Base-by-base conservation (phyloP, 129 eudicot species). In the Silybum marianum region DNA sequence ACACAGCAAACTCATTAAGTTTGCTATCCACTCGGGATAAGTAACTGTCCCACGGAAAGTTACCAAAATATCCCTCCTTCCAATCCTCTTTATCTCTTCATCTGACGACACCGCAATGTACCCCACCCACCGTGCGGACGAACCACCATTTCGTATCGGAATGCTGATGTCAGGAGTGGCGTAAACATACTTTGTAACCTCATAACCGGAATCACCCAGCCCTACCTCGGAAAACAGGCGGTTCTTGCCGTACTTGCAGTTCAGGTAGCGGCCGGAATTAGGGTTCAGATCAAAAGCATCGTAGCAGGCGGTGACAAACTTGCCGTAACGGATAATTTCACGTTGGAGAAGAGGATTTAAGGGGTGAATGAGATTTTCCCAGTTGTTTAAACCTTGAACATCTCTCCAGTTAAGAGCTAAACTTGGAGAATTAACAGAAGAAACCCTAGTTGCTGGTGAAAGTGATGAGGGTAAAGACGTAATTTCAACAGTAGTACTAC, bases 21-120 rank as follows among this genome's bases (percentile, higher is more conserved):
- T 89, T 0, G 93, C 93, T 13, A 91, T 48, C 96, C 96, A 91
- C 51, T 91, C 96, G 0, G 74, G 72, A 78, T 85, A 72, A 21
- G 96, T 91, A 19, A 84, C 87, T 0, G 96, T 89, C 21, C 96
- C 96, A 14, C 96, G 91, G 72, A 91, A 91, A 9, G 86, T 84
- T 21, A 91, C 84, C 22, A 89, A 19, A 32, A 91, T 48, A 80
- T 91, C 93, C 70, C 96, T 85, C 79, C 96, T 85, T 24, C 96
- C 96, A 14, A 87, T 82, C 66, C 72, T 82, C 77, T 69, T 79
- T 22, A 72, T 77, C 60, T 87, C 87, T 3, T 82, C 82, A 28
- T 91, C 93, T 0, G 87, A 66, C 0, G 96, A 89, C 21, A 86
- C 86, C 0, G 93, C 91, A 24, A 91, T 77, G 66, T 91, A 91